Base-by-base conservation (phyloP, 805 yeast species). In the Candida arabinofermentans region DNA sequence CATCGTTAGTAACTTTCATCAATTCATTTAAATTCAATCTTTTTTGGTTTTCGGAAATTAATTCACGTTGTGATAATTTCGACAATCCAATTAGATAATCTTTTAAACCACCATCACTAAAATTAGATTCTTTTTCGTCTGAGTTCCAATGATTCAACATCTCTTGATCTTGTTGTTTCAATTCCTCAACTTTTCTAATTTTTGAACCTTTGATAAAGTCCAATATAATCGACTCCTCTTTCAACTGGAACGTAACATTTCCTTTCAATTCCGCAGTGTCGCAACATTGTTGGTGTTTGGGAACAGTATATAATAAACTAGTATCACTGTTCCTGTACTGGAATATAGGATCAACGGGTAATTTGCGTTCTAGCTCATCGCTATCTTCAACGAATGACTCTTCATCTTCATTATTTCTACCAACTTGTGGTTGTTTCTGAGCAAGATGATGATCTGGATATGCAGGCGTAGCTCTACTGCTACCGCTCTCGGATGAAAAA, bases 131-230 rank as follows among this genome's bases (percentile, higher is more conserved):
- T n/a, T n/a, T n/a, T n/a, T n/a, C n/a, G n/a, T n/a, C n/a, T n/a
- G n/a, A 44, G 5, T 57, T 55, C 60, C 46, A 66, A 22, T 71
- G 49, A 12, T 62, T 53, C 4, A 59, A 48, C 12, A 65, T 62
- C 21, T 59, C 56, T 26, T 45, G 40, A 41, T 57, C 60, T 18
- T 55, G 64, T 27, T 68, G 68, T 14, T 64, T 55, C 6, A 67
- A 47, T 37, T 61, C 57, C 33, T 65, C 58, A 6, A 62, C 51
- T 41, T 58, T 56, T 44, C 61, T 65, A 17, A 60, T 56, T 29
- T 72, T 72, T 4, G 77, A 75, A 23, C 73, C 77, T 17, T 74
- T 74, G 26, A 83, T 58, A 54, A 88, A 88, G 58, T 86, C 91
- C 24, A 86, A 62, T 32, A 83, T 61, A 5, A 87, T 71, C 53